Conservation (phyloP, 2,329 filamentous ascomycete species). For the Colletotrichum agaves region DNA sequence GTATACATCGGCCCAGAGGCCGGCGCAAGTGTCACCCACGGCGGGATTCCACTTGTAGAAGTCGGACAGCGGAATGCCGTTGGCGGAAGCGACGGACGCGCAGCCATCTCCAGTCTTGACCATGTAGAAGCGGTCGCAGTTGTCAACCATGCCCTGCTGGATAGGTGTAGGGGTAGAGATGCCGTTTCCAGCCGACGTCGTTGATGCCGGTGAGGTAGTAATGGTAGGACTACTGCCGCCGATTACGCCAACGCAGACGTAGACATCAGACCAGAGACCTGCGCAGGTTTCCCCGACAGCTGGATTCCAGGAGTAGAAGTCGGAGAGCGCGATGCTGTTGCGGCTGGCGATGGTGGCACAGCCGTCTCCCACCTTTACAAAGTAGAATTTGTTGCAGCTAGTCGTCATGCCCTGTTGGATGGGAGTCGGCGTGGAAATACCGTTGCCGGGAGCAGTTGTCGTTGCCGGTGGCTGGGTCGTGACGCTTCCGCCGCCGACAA, state of each 20-base stretch:
- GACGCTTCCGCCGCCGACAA: too few relatives aligned
- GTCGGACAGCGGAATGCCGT: conserved; percentile 20
- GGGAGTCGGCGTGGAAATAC: not conserved
- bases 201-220: conserved; percentile 15
- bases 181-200: too few relatives aligned
- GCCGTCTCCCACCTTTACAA: not conserved
- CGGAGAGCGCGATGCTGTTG: not conserved
- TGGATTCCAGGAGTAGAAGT: conserved; percentile 16
- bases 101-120: conserved; percentile 25
- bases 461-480: not conserved
- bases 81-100: conserved; percentile 1
- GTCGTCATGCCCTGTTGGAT: not conserved
- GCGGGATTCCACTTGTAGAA: conserved; percentile 29
- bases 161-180: conserved; percentile 29
- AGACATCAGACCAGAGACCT: not conserved
- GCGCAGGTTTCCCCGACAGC: not conserved
- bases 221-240: not conserved
- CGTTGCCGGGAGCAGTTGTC: not conserved
- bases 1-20: not conserved
- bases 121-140: conserved; percentile 31
- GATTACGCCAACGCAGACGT: conserved; percentile 7
- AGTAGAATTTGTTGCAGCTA: not conserved
- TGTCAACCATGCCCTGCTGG: conserved; percentile 33
- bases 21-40: not conserved
- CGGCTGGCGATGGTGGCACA: not conserved